These are phyloP conservation scores for Fusarium sp. DNA, from an alignment of 2,329 filamentous ascomycete species.

Conservation along the genomic window DNA sequence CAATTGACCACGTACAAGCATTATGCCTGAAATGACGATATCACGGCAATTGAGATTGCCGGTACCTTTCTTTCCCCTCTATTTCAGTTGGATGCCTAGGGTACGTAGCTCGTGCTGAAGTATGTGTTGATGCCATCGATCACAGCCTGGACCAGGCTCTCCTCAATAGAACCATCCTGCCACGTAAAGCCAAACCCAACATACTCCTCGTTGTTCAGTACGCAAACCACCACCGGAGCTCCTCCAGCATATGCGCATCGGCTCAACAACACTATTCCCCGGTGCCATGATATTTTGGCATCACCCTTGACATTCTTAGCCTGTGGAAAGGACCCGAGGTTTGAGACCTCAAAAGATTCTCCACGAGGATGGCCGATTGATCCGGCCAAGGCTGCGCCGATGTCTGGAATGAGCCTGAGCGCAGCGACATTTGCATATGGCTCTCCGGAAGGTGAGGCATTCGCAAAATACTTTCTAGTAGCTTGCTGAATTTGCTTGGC, in stretches of 20 bases:
- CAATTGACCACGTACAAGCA: not conserved
- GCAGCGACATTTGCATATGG: not conserved
- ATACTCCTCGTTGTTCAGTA: not conserved
- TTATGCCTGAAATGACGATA: not conserved
- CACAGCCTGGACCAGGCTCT: not conserved
- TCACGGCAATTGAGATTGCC: not conserved
- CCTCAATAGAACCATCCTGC: not conserved
- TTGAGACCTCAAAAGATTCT: slow-evolving; percentile 6
- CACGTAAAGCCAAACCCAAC: slow-evolving; percentile 2
- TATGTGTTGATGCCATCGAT: not conserved
- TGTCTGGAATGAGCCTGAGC: not conserved
- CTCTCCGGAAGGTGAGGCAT: not conserved
- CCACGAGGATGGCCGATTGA: not conserved
- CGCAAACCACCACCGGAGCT: not conserved
- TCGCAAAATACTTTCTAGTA: slow-evolving; percentile 1
- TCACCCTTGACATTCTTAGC: not conserved
- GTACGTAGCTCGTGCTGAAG: not conserved
- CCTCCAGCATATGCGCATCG: slow-evolving; percentile 3
- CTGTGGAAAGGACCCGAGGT: not conserved
- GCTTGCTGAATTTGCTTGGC: not conserved
- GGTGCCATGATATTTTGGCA: not conserved
- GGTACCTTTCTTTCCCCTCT: not conserved
- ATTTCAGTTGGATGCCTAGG: not conserved
- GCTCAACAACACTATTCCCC: not conserved
- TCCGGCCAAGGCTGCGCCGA: not conserved